Evolutionary conservation across 805 yeast species (phyloP), one percentile per base, ranked within the genome.

Genomic region (Wickerhamiella sorbophila): DNA sequence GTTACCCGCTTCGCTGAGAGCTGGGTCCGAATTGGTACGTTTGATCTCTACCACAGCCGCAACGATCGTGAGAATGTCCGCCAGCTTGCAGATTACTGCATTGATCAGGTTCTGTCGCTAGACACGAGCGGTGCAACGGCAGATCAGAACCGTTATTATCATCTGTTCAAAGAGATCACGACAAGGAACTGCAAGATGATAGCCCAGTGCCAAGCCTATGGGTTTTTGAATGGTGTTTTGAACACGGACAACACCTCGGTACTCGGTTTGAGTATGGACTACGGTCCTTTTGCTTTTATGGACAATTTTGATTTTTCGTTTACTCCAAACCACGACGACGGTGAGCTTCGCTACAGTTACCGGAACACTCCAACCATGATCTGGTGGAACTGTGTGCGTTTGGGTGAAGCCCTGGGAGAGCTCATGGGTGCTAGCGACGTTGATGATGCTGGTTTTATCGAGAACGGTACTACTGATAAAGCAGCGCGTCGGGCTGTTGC

Each of bases 161-260:
- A 69, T 48, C 66, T 88, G 64, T 86, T 73, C 58, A 63, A 77
- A 32, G 87, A 81, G 52, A 75, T 79, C 9, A 73, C 80, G 2
- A 62, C 67, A n/a, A 59, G 84, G 32, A 87, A 86, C 56, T 94
- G 95, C 0, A 59, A 64, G 38, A 71, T 81, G 15, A 78, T 82
- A 1, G 95, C 94, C 2, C 66, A 71, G 49, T 84, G 94, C 84
- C 96, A 88, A 56, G 71, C 80, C 0, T 88, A 86, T 60, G 97
- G 96, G 2, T 87, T 88, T 53, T 59, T 87, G 50, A 91, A 88
- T 54, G 98, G 98, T 12, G 97, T 91, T 4, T 64, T 91, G 43
- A 88, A 88, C 58, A 87, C 97, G 0, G 98, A 88, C 56, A 88
- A 88, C 56, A 84, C 95, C 1, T 83, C 95, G 0, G 69, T 88